Base-by-base conservation (phyloP, 148 eudicot species). In the Heliosperma pusillum region DNA sequence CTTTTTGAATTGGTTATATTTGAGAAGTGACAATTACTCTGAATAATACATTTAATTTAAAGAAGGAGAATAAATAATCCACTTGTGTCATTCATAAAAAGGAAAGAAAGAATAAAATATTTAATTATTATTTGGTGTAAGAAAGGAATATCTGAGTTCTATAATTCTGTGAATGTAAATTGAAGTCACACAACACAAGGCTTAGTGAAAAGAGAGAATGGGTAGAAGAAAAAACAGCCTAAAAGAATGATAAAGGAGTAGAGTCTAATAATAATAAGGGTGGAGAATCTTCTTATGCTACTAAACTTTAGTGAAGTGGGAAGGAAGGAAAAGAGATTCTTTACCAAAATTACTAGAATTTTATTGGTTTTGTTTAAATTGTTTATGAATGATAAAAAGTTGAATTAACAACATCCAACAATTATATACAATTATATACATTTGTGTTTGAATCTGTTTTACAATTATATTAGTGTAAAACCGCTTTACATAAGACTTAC, bases 261-360 rank as follows among this genome's bases (percentile, higher is more conserved):
- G 44, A 70, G 24, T 60, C 68, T 70, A 73, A 77, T 70, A 73
- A 77, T 70, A 73, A 77, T 70, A 73, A 77, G 69, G 82, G 44
- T 76, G 74, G 36, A 76, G 93, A 85, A 91, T 89, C 93, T 85
- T 82, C 89, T 88, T 80, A 87, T 83, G 88, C 87, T 83, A 75
- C 87, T 82, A 78, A 25, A 77, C 97, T 91, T 91, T 91, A 82
- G 78, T 83, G 83, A 89, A 91, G 97, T 91, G 89, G 91, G 72
- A 77, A 66, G 78, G 85, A 91, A 91, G 97, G 88, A 82, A 88
- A 45, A 75, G 77, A 85, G 91, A 91, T 91, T 89, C 93, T 78
- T 33, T 72, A 19, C 2, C 50, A 74, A 36, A 55, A 25, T 71
- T 4, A 44, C 16, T 0, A 20, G 22, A 15, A 52, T 61, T 72